Percentiles rank a stretch among this genome's conserved stretches.
phyloP scores from a whole-genome alignment of 2,329 filamentous ascomycete species.

The Huntiella bhutanensis region DNA sequence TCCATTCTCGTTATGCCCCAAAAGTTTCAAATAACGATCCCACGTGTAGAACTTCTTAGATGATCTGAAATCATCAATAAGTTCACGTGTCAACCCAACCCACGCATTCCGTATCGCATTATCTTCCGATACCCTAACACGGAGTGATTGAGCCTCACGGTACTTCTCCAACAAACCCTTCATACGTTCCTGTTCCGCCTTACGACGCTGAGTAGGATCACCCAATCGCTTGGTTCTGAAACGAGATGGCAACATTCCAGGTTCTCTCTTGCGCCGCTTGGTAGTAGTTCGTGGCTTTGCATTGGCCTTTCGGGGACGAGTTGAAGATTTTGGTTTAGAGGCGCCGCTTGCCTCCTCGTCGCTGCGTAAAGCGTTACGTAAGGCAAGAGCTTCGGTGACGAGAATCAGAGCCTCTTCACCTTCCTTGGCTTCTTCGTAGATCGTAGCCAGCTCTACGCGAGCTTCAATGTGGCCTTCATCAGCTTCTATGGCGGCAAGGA shows the following conservation, averaged over 20 bases:
- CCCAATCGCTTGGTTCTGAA: constrained; percentile 29
- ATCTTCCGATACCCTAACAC: constrained; percentile 23
- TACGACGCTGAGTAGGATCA: constrained; percentile 24
- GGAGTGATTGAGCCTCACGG: constrained; percentile 25
- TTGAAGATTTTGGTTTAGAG: constrained; percentile 59
- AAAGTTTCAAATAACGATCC: constrained; percentile 44
- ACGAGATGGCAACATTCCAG: constrained; percentile 23
- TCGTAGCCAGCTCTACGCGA: constrained; percentile 59
- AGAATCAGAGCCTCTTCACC: constrained; percentile 60
- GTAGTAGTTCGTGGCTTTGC: constrained; percentile 59
- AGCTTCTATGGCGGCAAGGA: constrained; percentile 52
- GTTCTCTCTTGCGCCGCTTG: constrained; percentile 51
- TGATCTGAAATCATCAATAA: constrained; percentile 44
- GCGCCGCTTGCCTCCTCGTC: constrained; percentile 41
- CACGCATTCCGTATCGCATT: constrained; percentile 29
- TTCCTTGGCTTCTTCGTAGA: constrained; percentile 61
- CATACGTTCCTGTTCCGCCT: constrained; percentile 25
- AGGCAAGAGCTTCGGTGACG: constrained; percentile 52
- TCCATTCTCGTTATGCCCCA: constrained; percentile 21
- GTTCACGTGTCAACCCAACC: constrained; percentile 38
- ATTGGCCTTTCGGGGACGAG: constrained; percentile 60
- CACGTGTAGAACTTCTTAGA: constrained; percentile 46
- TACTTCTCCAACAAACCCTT: constrained; percentile 24
- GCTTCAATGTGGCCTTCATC: constrained; percentile 58
- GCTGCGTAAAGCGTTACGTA: constrained; percentile 39